Percentiles rank a stretch among this genome's conserved stretches.
phyloP scores from a whole-genome alignment of 176 grass and related monocot species.

The Oryza meyeriana region DNA sequence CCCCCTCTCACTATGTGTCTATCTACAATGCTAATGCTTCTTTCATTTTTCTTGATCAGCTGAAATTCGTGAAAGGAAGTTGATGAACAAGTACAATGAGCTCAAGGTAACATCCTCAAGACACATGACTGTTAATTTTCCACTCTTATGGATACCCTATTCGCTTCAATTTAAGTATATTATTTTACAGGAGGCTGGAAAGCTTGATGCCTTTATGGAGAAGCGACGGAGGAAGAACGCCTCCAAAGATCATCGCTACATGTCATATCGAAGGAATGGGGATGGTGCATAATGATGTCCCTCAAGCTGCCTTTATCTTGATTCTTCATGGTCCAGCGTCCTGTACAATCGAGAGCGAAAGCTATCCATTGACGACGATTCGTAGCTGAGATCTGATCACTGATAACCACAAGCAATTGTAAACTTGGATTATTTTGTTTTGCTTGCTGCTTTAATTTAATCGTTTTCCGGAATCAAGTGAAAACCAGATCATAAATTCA shows the following conservation, averaged over 20 bases:
- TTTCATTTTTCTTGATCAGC: conserved; percentile 59
- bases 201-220: conserved; percentile 82
- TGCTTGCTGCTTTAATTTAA: background rate
- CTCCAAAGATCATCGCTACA: conserved; percentile 92
- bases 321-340: background rate
- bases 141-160: background rate
- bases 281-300: conserved; percentile 29
- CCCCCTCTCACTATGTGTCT: background rate
- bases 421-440: background rate
- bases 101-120: conserved; percentile 61
- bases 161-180: background rate
- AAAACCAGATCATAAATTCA: background rate
- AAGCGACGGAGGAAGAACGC: conserved; percentile 78
- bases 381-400: background rate
- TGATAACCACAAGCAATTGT: background rate
- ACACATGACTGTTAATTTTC: background rate
- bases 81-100: conserved; percentile 86
- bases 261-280: conserved; percentile 71
- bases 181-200: conserved; percentile 63
- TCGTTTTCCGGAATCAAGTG: background rate
- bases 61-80: conserved; percentile 79
- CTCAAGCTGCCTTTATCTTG: background rate
- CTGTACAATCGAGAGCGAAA: background rate
- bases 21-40: conserved; percentile 16
- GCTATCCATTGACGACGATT: background rate